Evolutionary conservation across 192 early-diverging fungal genomes (phyloP).

Genomic region (Phycomyces blakesleeanus): DNA sequence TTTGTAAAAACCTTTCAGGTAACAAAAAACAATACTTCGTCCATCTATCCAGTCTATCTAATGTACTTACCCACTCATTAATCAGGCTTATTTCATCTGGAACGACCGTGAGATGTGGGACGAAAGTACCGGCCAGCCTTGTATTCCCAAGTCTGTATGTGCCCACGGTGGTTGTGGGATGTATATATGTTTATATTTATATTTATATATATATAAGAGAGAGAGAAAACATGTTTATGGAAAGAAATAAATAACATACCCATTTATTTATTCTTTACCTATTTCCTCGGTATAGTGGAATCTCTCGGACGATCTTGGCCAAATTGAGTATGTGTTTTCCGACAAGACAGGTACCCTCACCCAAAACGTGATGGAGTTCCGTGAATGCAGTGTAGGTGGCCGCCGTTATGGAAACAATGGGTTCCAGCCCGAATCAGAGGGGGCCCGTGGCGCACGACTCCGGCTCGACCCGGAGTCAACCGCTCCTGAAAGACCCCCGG

Average conservation of each 20-base stretch:
- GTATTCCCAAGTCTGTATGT: conserved; percentile 63
- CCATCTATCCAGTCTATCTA: background rate
- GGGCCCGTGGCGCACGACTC: conserved; percentile 36
- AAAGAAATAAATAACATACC: too few relatives aligned
- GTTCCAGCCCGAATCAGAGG: conserved; percentile 62
- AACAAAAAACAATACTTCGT: background rate
- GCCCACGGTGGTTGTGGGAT: background rate
- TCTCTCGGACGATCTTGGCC: conserved; percentile 92
- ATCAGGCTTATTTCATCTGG: conserved; percentile 86
- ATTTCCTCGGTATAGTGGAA: conserved; percentile 64
- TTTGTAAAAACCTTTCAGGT: conserved; percentile 84
- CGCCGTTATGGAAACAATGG: conserved; percentile 79
- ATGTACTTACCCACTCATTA: conserved; percentile 15
- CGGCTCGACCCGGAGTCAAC: conserved; percentile 51
- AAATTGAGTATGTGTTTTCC: conserved; percentile 94
- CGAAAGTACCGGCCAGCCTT: conserved; percentile 50
- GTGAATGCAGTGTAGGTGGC: conserved; percentile 87
- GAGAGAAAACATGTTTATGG: too few relatives aligned
- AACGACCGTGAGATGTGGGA: conserved; percentile 89
- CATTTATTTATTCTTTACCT: too few relatives aligned
- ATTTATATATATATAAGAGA: background rate
- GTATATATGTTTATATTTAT: background rate
- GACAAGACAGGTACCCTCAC: conserved; percentile 98
- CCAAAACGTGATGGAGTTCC: conserved; percentile 95
- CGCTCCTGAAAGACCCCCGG: conserved; percentile 31